phyloP scores from a whole-genome alignment of 257 asterid genomes.

The Lithospermum erythrorhizon region DNA sequence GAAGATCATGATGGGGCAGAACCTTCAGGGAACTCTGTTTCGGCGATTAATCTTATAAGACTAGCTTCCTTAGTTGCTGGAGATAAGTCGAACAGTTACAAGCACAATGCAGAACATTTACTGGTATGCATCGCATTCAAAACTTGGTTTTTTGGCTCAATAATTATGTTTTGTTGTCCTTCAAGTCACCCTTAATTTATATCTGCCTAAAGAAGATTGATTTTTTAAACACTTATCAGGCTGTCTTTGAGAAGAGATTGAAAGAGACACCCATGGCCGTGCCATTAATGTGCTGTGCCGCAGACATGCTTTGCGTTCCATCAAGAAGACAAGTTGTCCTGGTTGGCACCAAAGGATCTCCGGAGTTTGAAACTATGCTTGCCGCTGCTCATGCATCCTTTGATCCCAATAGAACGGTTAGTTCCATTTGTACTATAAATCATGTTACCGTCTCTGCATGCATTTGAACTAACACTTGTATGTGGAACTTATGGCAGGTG shows the following conservation, averaged over 20 bases:
- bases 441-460: neutral
- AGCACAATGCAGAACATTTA: slow-evolving; percentile 50
- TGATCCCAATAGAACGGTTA: slow-evolving; percentile 62
- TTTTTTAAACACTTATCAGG: slow-evolving; percentile 25
- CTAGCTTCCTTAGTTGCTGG: slow-evolving; percentile 56
- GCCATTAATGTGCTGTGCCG: slow-evolving; percentile 88
- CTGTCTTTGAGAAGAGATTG: slow-evolving; percentile 83
- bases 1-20: slow-evolving; percentile 98
- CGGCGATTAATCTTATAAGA: slow-evolving; percentile 66
- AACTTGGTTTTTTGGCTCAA: neutral
- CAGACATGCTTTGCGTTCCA: slow-evolving; percentile 59
- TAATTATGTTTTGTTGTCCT: neutral
- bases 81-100: slow-evolving; percentile 34
- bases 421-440: neutral
- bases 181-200: neutral
- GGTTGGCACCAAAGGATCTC: slow-evolving; percentile 35
- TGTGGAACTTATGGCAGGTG: slow-evolving; percentile 35
- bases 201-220: neutral
- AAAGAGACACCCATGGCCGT: slow-evolving; percentile 57
- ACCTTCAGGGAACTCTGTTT: slow-evolving; percentile 89
- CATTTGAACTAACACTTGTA: too few species aligned
- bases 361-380: slow-evolving; percentile 43
- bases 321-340: slow-evolving; percentile 70
- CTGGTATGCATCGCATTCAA: slow-evolving; percentile 33
- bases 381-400: slow-evolving; percentile 70